phyloP scores from a whole-genome alignment of 2,329 filamentous ascomycete genomes.

The Ceratocystiopsis sp. region DNA sequence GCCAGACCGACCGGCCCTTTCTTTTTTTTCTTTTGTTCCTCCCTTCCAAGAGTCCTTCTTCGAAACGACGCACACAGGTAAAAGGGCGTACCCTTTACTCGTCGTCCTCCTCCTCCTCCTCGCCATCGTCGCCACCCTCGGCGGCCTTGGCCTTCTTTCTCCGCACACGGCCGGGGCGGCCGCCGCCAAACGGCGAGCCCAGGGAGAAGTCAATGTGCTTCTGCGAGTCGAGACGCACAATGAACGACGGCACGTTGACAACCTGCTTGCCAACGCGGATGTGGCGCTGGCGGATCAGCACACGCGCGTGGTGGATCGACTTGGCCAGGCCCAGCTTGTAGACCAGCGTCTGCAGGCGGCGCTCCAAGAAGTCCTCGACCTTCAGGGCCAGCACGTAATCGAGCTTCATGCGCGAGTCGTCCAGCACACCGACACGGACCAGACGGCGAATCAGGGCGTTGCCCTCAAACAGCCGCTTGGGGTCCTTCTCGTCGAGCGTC shows the following conservation, averaged over 20 bases:
- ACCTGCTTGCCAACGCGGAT: slow-evolving; percentile 99
- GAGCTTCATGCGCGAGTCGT: slow-evolving; percentile 99
- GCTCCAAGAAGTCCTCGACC: slow-evolving; percentile 99
- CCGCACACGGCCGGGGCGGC: slow-evolving; percentile 90
- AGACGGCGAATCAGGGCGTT: slow-evolving; percentile 99
- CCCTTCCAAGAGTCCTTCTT: not conserved
- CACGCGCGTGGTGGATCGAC: slow-evolving; percentile 99
- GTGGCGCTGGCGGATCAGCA: slow-evolving; percentile 98
- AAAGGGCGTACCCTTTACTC: slow-evolving; percentile 2
- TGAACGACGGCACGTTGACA: slow-evolving; percentile 98
- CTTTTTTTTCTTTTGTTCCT: not conserved
- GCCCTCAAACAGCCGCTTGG: slow-evolving; percentile 99
- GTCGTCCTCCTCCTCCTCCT: slow-evolving; percentile 73
- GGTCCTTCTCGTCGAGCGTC: slow-evolving; percentile 99
- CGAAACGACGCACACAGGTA: too few relatives aligned
- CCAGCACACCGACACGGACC: slow-evolving; percentile 97
- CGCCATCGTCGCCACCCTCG: slow-evolving; percentile 65
- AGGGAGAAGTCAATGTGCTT: slow-evolving; percentile 99
- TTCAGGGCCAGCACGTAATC: slow-evolving; percentile 99
- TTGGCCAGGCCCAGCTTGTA: slow-evolving; percentile 99
- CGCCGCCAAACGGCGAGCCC: slow-evolving; percentile 93
- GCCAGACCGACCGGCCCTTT: not conserved
- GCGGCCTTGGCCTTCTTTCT: slow-evolving; percentile 99
- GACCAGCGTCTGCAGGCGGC: slow-evolving; percentile 97
- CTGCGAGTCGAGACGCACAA: slow-evolving; percentile 99